Conservation (phyloP, 352 stramenopile species). For the Lagenidium sp. region DNA sequence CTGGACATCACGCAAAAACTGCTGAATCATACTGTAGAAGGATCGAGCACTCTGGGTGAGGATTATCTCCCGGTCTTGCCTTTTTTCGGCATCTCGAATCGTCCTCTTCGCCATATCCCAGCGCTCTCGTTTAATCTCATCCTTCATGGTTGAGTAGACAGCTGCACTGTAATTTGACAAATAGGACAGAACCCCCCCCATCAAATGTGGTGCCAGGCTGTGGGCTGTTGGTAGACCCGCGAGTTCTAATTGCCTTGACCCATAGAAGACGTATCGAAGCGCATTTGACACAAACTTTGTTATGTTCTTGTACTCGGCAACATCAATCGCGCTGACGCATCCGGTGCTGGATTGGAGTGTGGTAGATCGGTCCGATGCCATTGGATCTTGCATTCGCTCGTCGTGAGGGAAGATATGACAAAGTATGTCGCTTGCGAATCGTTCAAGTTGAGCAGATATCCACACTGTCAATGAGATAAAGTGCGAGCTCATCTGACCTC, state of each 20-base stretch:
- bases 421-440: constrained; percentile 64
- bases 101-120: constrained; percentile 68
- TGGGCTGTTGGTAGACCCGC: constrained; percentile 66
- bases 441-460: constrained; percentile 71
- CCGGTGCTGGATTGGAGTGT: constrained; percentile 7
- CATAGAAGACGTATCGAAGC: constrained; percentile 76
- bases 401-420: constrained; percentile 69
- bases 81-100: constrained; percentile 65
- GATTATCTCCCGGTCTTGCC: constrained; percentile 62
- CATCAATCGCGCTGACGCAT: constrained; percentile 29
- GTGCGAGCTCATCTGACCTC: constrained; percentile 57
- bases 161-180: constrained; percentile 55
- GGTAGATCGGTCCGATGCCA: no score
- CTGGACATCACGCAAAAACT: constrained; percentile 70
- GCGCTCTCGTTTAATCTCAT: constrained; percentile 77
- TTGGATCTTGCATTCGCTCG: no score
- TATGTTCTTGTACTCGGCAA: constrained; percentile 70
- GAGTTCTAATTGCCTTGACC: constrained; percentile 66
- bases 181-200: constrained; percentile 44
- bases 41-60: constrained; percentile 67
- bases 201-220: constrained; percentile 56
- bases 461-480: constrained; percentile 76
- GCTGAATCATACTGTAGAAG: constrained; percentile 75
- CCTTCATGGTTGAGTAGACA: constrained; percentile 52
- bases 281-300: constrained; percentile 67